phyloP scores from a whole-genome alignment of 179 eudicot genomes.

The Silene vulgaris region DNA sequence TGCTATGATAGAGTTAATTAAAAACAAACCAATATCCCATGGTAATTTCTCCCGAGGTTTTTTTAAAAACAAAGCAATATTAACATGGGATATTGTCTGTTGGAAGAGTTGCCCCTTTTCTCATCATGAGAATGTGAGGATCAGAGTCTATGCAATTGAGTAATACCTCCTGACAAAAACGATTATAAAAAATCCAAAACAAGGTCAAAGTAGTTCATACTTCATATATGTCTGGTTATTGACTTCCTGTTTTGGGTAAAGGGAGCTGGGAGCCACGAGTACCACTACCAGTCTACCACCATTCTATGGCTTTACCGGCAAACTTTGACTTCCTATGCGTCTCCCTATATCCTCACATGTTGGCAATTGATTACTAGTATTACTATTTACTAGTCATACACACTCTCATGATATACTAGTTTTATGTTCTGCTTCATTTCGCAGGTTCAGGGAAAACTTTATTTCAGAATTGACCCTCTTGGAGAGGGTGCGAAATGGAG shows the following conservation, averaged over 20 bases:
- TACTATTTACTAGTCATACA: neutral
- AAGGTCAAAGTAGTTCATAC: neutral
- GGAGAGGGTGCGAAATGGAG: constrained; percentile 99
- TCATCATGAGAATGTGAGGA: too few relatives aligned
- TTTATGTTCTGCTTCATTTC: constrained; percentile 8
- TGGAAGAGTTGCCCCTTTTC: too few relatives aligned
- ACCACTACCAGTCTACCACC: neutral
- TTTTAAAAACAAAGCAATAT: too few relatives aligned
- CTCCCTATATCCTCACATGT: neutral
- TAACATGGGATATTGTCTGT: too few relatives aligned
- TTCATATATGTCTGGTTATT: neutral
- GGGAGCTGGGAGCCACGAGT: too few relatives aligned
- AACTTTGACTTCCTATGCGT: neutral
- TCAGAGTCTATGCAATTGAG: too few relatives aligned
- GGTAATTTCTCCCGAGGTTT: too few relatives aligned
- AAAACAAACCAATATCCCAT: neutral
- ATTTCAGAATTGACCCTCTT: constrained; percentile 63
- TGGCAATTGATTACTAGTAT: neutral
- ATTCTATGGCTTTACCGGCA: neutral
- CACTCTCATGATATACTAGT: neutral
- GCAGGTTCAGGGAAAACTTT: constrained; percentile 81
- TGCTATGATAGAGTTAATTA: neutral
- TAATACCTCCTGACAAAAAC: too few relatives aligned
- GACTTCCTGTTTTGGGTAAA: neutral
- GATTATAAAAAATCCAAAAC: too few relatives aligned